Percentiles rank a stretch among this genome's conserved stretches.
These are phyloP conservation scores for Puccinellia tenuiflora DNA, from an alignment of 176 grass and related monocot genomes.

Conservation along the genomic window DNA sequence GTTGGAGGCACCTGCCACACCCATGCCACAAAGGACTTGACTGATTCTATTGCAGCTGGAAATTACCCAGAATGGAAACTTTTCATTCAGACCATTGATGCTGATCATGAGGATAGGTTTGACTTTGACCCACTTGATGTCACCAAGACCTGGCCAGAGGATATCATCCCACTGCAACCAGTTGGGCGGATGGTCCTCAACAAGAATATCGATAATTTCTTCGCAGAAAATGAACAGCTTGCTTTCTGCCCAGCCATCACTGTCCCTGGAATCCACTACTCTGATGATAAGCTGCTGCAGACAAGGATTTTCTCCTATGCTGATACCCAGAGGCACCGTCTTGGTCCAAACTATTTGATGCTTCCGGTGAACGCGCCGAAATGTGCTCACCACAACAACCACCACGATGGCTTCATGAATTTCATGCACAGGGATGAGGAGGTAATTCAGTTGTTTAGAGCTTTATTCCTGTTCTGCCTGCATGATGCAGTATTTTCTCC, in stretches of 20 bases:
- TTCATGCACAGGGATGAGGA: constrained; percentile 95
- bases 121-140: constrained; percentile 88
- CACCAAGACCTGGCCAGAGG: constrained; percentile 83
- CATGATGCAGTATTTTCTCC: not conserved
- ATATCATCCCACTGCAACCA: constrained; percentile 75
- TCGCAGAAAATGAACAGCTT: constrained; percentile 74
- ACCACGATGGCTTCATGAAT: constrained; percentile 83
- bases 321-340: constrained; percentile 87
- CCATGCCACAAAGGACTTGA: constrained; percentile 84
- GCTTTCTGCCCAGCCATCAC: constrained; percentile 88
- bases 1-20: constrained; percentile 76
- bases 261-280: constrained; percentile 83
- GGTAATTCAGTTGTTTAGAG: constrained; percentile 14
- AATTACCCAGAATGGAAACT: constrained; percentile 86
- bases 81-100: constrained; percentile 72
- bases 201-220: constrained; percentile 90
- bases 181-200: constrained; percentile 87
- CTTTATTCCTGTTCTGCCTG: not conserved
- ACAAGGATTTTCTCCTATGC: constrained; percentile 87
- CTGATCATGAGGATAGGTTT: constrained; percentile 65
- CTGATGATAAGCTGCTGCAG: constrained; percentile 91
- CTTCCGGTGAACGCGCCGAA: constrained; percentile 84
- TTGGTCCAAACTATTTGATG: constrained; percentile 86
- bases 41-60: constrained; percentile 69
- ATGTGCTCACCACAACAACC: constrained; percentile 84